These are phyloP conservation scores for Cyanodermella asteris DNA, from an alignment of 2,329 filamentous ascomycete genomes.

Conservation along the genomic window DNA sequence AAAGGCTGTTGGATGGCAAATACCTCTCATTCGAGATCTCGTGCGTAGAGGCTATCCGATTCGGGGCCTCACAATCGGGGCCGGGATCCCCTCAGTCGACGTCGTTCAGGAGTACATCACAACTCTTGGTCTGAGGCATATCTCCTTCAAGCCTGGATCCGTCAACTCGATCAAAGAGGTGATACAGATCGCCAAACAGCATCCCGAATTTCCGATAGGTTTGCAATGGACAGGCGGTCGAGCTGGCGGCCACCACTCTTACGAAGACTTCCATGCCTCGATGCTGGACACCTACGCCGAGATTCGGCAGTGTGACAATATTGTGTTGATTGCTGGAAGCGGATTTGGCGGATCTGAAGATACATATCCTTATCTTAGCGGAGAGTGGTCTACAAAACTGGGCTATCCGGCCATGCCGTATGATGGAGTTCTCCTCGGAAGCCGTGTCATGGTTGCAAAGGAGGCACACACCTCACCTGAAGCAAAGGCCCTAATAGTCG, in stretches of 20 bases:
- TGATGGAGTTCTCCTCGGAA: constrained; percentile 24
- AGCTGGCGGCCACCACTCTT: constrained; percentile 27
- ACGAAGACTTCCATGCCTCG: constrained; percentile 28
- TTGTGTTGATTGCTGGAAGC: constrained; percentile 25
- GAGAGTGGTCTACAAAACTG: constrained; percentile 21
- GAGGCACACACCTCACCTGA: constrained; percentile 22
- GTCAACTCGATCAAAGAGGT: constrained; percentile 22
- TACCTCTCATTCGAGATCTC: constrained; percentile 26
- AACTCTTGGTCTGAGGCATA: constrained; percentile 23
- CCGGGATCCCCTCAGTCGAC: constrained; percentile 25
- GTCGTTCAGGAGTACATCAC: constrained; percentile 26
- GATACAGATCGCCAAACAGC: constrained; percentile 24
- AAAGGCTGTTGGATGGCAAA: constrained; percentile 30
- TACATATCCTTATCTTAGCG: constrained; percentile 25
- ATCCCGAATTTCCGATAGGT: constrained; percentile 23
- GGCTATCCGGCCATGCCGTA: constrained; percentile 26
- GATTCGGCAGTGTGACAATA: constrained; percentile 23
- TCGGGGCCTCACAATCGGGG: constrained; percentile 26
- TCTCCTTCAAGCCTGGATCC: constrained; percentile 27
- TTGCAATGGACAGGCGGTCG: constrained; percentile 29
- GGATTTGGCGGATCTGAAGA: constrained; percentile 26
- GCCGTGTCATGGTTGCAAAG: constrained; percentile 25
- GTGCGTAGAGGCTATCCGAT: constrained; percentile 24
- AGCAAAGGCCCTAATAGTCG: constrained; percentile 23
- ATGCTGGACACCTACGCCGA: constrained; percentile 24